phyloP scores from a whole-genome alignment of 148 eudicot genomes.

The Rhododendron kiyosumense region DNA sequence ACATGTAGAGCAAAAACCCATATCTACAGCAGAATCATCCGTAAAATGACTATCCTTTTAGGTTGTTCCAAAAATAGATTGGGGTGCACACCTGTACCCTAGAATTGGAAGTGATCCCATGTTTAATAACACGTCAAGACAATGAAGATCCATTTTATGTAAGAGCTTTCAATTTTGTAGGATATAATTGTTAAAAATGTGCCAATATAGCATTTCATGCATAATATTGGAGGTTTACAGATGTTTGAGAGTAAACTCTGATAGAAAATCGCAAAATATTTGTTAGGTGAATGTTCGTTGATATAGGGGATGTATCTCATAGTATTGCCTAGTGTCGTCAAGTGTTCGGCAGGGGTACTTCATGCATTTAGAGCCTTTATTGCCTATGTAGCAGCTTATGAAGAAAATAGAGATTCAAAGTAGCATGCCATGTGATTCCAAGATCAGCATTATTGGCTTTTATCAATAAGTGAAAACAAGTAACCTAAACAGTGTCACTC shows the following conservation, averaged over 20 bases:
- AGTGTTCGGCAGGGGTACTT: background rate
- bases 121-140: background rate
- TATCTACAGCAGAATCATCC: background rate
- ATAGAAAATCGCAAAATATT: background rate
- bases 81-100: background rate
- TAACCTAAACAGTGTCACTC: slow-evolving; percentile 38
- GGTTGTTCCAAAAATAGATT: background rate
- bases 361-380: background rate
- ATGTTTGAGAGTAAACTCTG: background rate
- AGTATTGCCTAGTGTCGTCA: background rate
- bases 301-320: background rate
- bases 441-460: background rate
- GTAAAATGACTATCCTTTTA: background rate
- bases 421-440: background rate
- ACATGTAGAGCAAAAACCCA: background rate
- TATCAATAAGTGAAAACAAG: background rate
- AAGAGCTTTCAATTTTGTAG: background rate
- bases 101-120: background rate
- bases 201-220: background rate
- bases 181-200: background rate
- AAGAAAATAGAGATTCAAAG: background rate
- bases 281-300: background rate
- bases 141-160: background rate
- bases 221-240: background rate
- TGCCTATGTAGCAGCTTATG: background rate